Evolutionary conservation across 768 basidiomycete genomes (phyloP), one percentile per base, ranked within the genome.

Genomic region (Grammothele lineata): DNA sequence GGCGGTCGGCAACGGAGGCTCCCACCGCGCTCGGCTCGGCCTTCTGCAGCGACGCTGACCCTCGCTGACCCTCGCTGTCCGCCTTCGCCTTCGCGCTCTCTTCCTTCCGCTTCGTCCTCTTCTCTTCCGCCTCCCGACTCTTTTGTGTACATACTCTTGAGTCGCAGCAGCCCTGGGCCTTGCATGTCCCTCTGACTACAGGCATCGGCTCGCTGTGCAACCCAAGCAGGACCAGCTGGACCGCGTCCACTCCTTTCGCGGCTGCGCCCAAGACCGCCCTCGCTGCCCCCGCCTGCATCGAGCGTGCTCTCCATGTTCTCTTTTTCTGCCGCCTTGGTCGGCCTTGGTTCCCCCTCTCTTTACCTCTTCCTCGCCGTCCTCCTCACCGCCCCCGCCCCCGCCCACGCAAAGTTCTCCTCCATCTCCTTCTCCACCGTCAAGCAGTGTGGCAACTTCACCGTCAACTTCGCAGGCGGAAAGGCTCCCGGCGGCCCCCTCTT

Each of bases 371-470:
- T 44, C 30, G 49, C 51, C 38, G 37, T 50, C 24, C 48, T 53
- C 48, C 47, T 42, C 53, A 19, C 47, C 27, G 40, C 35, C 32
- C 36, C 58, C 12, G 54, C 45, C 33, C 64, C 64, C 40, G 57
- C 57, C 38, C 56, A 58, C 18, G 57, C 62, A n/a, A 15, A 44
- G 27, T 69, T 67, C 48, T 34, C 60, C 12, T 50, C 56, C 38
- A 58, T 68, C 47, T 47, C 57, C 5, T 69, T 66, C 47, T 74
- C 77, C 18, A 44, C 63, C 23, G 73, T 78, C 51, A 57, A 67
- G 45, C 78, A 84, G 60, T 83, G 82, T 64, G 72, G 69, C 50
- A 69, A 70, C 14, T 72, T 81, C 47, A 62, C 61, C 27, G 62
- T 82, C 38, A 58, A 64, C 22, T 76, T 81, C 52, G 54, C 57